These are phyloP conservation scores for Pichia thaimueangensis DNA, from an alignment of 805 yeast genomes.

Conservation along the genomic window DNA sequence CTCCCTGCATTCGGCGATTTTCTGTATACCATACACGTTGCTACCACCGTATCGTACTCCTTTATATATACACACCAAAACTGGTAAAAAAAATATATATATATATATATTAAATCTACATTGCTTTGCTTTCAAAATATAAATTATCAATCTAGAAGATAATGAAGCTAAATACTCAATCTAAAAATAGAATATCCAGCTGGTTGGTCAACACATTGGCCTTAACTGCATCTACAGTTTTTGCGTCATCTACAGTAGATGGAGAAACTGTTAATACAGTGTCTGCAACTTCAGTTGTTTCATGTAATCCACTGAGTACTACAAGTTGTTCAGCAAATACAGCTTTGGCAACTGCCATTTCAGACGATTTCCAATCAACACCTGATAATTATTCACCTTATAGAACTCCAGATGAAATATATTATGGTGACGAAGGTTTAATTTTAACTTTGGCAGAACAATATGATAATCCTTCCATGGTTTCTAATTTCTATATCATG, in stretches of 20 bases:
- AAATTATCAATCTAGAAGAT: too few relatives aligned
- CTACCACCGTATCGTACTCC: too few relatives aligned
- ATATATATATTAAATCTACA: too few relatives aligned
- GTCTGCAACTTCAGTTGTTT: constrained; percentile 15
- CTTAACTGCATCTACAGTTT: too few relatives aligned
- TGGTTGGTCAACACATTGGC: not conserved
- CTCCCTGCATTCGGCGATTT: too few relatives aligned
- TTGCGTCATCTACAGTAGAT: not conserved
- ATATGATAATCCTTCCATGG: constrained; percentile 72
- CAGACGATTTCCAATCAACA: constrained; percentile 43
- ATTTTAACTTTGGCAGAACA: constrained; percentile 51
- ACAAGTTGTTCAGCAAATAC: constrained; percentile 35
- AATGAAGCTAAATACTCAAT: too few relatives aligned
- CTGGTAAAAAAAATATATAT: too few relatives aligned
- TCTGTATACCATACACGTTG: too few relatives aligned
- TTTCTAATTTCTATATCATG: constrained; percentile 79
- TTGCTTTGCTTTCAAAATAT: too few relatives aligned
- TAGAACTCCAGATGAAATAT: constrained; percentile 39
- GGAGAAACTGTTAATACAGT: constrained; percentile 12
- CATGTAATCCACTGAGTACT: constrained; percentile 30
- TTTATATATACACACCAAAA: too few relatives aligned
- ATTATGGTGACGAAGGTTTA: constrained; percentile 52
- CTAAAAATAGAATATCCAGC: too few relatives aligned
- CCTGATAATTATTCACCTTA: constrained; percentile 39
- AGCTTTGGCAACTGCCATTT: constrained; percentile 55